phyloP scores from a whole-genome alignment of 2,329 filamentous ascomycete species.

The Colletotrichum chlorophyti region DNA sequence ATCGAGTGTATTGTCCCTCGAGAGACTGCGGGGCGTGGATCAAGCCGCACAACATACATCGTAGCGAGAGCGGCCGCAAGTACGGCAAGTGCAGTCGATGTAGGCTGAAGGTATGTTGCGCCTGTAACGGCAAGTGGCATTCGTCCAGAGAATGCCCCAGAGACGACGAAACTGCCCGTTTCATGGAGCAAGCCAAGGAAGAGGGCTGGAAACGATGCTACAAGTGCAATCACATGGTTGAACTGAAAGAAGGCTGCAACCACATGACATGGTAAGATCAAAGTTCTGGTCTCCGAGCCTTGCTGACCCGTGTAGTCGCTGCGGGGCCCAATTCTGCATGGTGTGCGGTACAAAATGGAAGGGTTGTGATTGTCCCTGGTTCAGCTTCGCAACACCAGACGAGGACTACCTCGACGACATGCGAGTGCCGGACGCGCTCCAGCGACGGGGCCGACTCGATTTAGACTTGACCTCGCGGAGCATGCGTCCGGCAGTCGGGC shows the following conservation, averaged over 20 bases:
- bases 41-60: conserved; percentile 71
- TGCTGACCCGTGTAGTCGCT: conserved; percentile 60
- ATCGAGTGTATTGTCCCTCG: conserved; percentile 79
- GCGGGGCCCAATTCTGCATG: conserved; percentile 87
- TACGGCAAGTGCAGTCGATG: conserved; percentile 76
- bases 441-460: conserved; percentile 15
- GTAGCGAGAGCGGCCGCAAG: conserved; percentile 63
- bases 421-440: conserved; percentile 50
- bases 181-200: conserved; percentile 70
- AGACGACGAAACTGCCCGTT: conserved; percentile 68
- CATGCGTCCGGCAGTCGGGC: conserved; percentile 26
- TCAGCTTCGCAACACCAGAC: conserved; percentile 67
- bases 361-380: conserved; percentile 82
- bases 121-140: conserved; percentile 80
- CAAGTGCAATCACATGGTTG: conserved; percentile 76
- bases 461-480: conserved; percentile 13
- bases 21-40: conserved; percentile 82
- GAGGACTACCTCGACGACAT: conserved; percentile 62
- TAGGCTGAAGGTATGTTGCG: conserved; percentile 74
- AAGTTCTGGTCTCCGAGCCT: conserved; percentile 1
- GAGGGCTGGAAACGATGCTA: conserved; percentile 80
- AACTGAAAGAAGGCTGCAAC: conserved; percentile 83
- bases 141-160: conserved; percentile 71
- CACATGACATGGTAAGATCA: conserved; percentile 81
- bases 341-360: conserved; percentile 85